These are phyloP conservation scores for Candida lessepsii DNA, from an alignment of 805 yeast species.

Conservation along the genomic window DNA sequence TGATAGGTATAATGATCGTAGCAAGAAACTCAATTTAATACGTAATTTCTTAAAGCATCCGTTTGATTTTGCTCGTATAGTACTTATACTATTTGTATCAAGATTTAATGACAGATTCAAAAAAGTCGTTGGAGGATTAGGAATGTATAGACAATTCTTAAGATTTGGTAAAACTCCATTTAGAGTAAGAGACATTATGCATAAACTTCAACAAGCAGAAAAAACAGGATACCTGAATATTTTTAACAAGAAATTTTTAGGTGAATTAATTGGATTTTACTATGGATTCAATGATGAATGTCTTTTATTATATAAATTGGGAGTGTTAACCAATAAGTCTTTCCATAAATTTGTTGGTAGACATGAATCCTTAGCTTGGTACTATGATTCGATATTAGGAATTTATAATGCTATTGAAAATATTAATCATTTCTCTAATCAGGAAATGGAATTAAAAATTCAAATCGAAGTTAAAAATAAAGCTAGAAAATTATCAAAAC, in stretches of 20 bases:
- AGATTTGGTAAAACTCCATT: conserved; percentile 73
- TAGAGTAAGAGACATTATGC: conserved; percentile 40
- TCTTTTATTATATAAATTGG: conserved; percentile 52
- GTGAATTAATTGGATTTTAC: conserved; percentile 55
- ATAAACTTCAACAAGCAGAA: conserved; percentile 24
- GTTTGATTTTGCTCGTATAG: conserved; percentile 32
- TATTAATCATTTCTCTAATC: conserved; percentile 41
- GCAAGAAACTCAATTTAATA: conserved; percentile 32
- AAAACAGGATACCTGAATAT: conserved; percentile 14
- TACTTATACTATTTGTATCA: conserved; percentile 36
- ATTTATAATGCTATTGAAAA: conserved; percentile 50
- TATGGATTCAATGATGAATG: conserved; percentile 68
- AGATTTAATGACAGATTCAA: conserved; percentile 39
- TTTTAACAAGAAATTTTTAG: conserved; percentile 46
- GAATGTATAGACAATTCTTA: conserved; percentile 62
- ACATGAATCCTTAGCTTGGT: conserved; percentile 72
- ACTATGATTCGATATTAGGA: conserved; percentile 58
- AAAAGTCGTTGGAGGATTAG: conserved; percentile 48
- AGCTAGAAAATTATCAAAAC: conserved; percentile 46
- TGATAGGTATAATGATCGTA: conserved; percentile 29
- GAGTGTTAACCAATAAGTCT: conserved; percentile 40
- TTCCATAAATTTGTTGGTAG: conserved; percentile 41
- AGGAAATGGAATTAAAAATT: conserved; percentile 53
- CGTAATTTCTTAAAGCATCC: conserved; percentile 38
- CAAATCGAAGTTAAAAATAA: conserved; percentile 61